Evolutionary conservation across 2,329 filamentous ascomycete species (phyloP).

Genomic region (Calonectria naviculata): DNA sequence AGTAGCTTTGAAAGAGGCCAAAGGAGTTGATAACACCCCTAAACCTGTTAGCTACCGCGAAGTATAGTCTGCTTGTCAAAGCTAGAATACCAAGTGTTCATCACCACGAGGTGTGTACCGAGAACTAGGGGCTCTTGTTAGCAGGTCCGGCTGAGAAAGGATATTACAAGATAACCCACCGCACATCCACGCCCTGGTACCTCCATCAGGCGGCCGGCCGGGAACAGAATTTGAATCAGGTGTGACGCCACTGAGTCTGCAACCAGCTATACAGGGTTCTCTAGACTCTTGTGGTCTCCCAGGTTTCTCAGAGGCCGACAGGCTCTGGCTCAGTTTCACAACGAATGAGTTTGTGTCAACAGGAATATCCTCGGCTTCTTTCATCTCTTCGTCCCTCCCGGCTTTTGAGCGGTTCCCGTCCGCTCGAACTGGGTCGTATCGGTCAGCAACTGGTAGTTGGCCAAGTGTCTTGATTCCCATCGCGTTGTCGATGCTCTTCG

Average conservation of each 20-base stretch:
- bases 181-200: background rate
- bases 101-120: conserved; percentile 56
- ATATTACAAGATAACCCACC: background rate
- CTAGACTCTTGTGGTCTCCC: too few species aligned
- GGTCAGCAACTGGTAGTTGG: background rate
- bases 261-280: too few species aligned
- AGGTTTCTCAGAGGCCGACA: too few species aligned
- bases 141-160: background rate
- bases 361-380: too few species aligned
- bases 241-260: too few species aligned
- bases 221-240: background rate
- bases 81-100: conserved; percentile 62
- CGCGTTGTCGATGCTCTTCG: background rate
- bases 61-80: background rate
- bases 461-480: background rate
- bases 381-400: too few species aligned
- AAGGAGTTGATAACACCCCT: conserved; percentile 65
- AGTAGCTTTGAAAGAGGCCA: conserved; percentile 67
- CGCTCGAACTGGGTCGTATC: background rate
- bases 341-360: too few species aligned
- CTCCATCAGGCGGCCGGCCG: background rate
- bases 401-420: too few species aligned
- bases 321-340: too few species aligned
- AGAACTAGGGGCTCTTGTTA: background rate
- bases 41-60: background rate